Evolutionary conservation across 2,329 filamentous ascomycete species (phyloP), one percentile per base, ranked within the genome.

Genomic region (Botrytis sinoallii): DNA sequence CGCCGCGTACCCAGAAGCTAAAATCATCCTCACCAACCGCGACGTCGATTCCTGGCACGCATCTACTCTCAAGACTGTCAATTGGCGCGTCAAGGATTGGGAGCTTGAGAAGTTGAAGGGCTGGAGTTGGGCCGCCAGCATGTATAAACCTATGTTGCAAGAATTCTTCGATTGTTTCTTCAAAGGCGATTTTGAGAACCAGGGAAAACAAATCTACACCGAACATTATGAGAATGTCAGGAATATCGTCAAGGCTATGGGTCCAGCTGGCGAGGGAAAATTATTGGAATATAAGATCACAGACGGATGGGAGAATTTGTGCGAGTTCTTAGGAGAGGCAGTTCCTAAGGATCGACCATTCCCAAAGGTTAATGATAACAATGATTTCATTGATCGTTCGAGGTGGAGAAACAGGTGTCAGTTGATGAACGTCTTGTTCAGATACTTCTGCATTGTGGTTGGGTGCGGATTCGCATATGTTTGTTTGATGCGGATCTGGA

Each of bases 21-120:
- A 77, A 55, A 70, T 77, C 29, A 74, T 77, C 22, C 69, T 77
- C 14, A 77, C 72, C 5, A 75, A 59, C 18, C 74, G 76, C 18
- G 76, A 77, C 9, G 75, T 74, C 40, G 73, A 76, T 16, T 74
- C 71, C 16, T 77, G 76, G 76, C 65, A 77, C 35, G 70, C 70
- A 38, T 72, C 70, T 4, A 72, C 70, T 3, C 70, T 72, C 48
- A 72, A 72, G 38, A 72, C 70, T 2, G 70, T 72, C 14, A 72
- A 72, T 25, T 72, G 70, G 70, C 69, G 70, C 22, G 70, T 72
- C 10, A 66, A 67, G 7, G 70, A 72, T 32, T 72, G 70, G 70
- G 70, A 72, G 29, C 22, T 72, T 1, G 70, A 72, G 12, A 67
- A 38, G 22, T 22, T 72, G 2, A 72, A 72, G 29, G 46, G 61